Conservation (phyloP, 352 stramenopile genomes). For the Phytophthora aleatoria region DNA sequence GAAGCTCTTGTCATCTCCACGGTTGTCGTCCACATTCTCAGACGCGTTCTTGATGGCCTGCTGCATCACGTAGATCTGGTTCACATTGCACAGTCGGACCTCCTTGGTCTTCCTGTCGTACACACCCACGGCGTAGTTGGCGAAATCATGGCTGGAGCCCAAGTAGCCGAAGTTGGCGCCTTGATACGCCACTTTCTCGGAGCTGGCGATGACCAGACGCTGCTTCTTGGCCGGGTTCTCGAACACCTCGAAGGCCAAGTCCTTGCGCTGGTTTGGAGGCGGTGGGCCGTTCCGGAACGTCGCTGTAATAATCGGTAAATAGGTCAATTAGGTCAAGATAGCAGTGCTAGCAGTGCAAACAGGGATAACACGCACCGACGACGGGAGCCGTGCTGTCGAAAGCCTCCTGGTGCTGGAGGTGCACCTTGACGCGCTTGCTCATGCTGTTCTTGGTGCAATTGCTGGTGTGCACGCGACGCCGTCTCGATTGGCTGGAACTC, state of each 20-base stretch:
- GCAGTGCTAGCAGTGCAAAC: background rate
- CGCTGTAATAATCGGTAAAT: constrained; percentile 33
- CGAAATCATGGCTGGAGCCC: constrained; percentile 66
- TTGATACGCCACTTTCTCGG: constrained; percentile 84
- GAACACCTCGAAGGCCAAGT: constrained; percentile 82
- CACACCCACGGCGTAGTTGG: constrained; percentile 76
- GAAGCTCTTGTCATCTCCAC: constrained; percentile 58
- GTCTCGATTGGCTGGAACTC: background rate
- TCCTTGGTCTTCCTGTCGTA: constrained; percentile 78
- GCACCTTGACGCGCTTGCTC: constrained; percentile 64
- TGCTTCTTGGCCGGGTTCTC: constrained; percentile 85
- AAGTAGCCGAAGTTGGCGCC: constrained; percentile 88
- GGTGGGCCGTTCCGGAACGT: constrained; percentile 85
- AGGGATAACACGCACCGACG: constrained; percentile 46
- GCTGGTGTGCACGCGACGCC: constrained; percentile 13
- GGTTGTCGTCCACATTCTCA: constrained; percentile 74
- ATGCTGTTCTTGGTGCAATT: constrained; percentile 37
- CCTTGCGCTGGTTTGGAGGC: constrained; percentile 52
- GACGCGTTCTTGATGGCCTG: constrained; percentile 74
- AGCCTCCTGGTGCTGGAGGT: constrained; percentile 61
- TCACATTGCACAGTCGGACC: constrained; percentile 78
- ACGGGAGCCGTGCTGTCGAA: constrained; percentile 65
- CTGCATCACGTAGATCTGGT: constrained; percentile 88
- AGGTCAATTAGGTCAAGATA: background rate
- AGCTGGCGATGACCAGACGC: constrained; percentile 75